Evolutionary conservation across 768 basidiomycete species (phyloP), one percentile per base, ranked within the genome.

Genomic region (Stropharia rugosoannulata): DNA sequence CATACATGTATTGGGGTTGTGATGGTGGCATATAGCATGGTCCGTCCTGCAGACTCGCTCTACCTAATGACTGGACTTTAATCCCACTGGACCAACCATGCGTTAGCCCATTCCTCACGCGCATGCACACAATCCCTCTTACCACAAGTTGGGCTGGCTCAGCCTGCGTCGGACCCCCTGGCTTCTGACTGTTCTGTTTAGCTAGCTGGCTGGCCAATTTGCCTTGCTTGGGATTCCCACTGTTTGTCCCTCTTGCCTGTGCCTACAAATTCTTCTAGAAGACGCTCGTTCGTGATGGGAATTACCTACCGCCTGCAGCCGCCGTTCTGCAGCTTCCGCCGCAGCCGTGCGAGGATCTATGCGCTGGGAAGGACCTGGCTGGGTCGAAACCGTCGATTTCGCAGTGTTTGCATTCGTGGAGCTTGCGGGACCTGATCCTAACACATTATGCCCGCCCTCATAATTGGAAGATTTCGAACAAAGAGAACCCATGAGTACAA

Each of bases 261-360:
- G 74, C 70, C 80, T 80, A 62, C 53, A 62, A 49, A 35, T 53
- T 36, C 13, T 49, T 64, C 53, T 47, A 66, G 63, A 62, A 66
- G 38, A 16, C 49, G 48, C 59, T 57, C 57, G 51, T 54, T 55
- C 59, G 53, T 52, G 44, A 61, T 58, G 54, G 52, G 54, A 51
- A 55, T 56, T 51, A 72, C 82, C 72, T 62, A 85, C 85, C 64
- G 77, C 75, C 70, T 83, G 75, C 66, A 79, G 59, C 59, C 85
- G 76, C 62, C 78, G 79, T 67, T 85, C 84, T 59, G 85, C 85
- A 57, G 85, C 85, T 67, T 80, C 80, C 67, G 82, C 80, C 51
- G 82, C 82, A 66, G 84, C 84, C 49, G 73, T 70, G 63, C 81
- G 80, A 66, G 77, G 70, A 73, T 83, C 71, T 57, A 62, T 63